Evolutionary conservation across 495 filamentous ascomycete species (phyloP).

Genomic region (Friedmanniomyces simplex): DNA sequence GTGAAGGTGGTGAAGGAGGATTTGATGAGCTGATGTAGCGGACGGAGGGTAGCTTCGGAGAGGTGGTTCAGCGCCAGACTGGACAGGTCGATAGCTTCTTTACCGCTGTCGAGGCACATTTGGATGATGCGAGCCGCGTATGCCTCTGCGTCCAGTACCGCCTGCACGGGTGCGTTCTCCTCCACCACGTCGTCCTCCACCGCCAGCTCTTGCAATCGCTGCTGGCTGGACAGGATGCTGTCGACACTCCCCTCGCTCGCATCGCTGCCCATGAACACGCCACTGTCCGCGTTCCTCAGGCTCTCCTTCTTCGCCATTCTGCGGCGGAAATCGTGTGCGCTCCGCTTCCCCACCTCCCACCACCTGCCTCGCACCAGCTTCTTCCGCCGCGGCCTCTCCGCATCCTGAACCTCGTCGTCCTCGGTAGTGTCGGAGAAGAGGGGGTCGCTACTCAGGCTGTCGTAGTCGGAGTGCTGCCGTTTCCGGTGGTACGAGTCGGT

Average conservation of each 20-base stretch:
- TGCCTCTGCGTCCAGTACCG: constrained; percentile 11
- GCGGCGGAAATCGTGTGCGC: constrained; percentile 18
- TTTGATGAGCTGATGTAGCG: constrained; percentile 49
- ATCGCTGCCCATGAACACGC: constrained; percentile 71
- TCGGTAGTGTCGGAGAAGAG: constrained; percentile 17
- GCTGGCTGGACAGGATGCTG: constrained; percentile 4
- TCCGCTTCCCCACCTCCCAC: constrained; percentile 4
- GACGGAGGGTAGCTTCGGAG: constrained; percentile 38
- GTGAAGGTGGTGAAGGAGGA: constrained; percentile 32
- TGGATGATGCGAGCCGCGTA: constrained; percentile 30
- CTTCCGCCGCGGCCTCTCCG: constrained; percentile 7
- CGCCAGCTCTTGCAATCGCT: constrained; percentile 10
- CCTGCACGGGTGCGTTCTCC: constrained; percentile 32
- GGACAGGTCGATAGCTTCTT: constrained; percentile 7
- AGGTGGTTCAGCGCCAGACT: constrained; percentile 29
- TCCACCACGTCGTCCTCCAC: constrained; percentile 15
- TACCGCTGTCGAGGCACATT: constrained; percentile 44
- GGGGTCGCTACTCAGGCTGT: constrained; percentile 18
- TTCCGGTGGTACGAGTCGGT: constrained; percentile 4
- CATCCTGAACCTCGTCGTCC: constrained; percentile 3
- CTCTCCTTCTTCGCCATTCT: constrained; percentile 42
- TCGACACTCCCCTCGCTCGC: constrained; percentile 27
- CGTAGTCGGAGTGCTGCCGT: constrained; percentile 9
- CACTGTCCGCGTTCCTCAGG: constrained; percentile 64
- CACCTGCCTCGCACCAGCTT: constrained; percentile 14